Percentiles rank a stretch among this genome's conserved stretches.
These are phyloP conservation scores for Anthracocystis panici-leucophaei DNA, from an alignment of 1,284 basidiomycete species.

Conservation along the genomic window DNA sequence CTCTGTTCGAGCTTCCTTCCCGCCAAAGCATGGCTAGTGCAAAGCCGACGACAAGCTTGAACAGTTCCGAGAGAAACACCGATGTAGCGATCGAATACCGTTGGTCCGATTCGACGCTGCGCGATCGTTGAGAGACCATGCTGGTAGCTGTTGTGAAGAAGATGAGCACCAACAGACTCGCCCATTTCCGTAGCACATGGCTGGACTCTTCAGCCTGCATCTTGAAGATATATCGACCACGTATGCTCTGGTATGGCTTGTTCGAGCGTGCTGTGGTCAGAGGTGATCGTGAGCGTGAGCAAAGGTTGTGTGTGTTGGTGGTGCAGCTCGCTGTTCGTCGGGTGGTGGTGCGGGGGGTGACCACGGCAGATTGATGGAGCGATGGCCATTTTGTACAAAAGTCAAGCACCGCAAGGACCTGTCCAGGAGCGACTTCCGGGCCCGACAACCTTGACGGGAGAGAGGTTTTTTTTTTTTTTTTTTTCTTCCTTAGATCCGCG, in stretches of 20 bases:
- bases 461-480: too few relatives aligned
- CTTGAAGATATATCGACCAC: neutral
- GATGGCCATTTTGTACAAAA: too few relatives aligned
- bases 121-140: conserved; percentile 37
- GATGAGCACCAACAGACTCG: conserved; percentile 28
- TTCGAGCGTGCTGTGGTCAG: too few relatives aligned
- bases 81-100: conserved; percentile 37
- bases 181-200: conserved; percentile 24
- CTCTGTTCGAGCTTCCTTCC: neutral
- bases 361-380: too few relatives aligned
- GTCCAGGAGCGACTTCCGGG: too few relatives aligned
- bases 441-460: too few relatives aligned
- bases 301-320: too few relatives aligned
- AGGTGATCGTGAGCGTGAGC: too few relatives aligned
- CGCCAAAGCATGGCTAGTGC: conserved; percentile 3
- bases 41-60: conserved; percentile 37
- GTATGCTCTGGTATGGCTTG: neutral
- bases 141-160: conserved; percentile 44
- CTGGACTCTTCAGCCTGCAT: neutral
- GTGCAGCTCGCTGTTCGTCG: too few relatives aligned
- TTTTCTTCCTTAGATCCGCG: too few relatives aligned
- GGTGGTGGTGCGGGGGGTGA: too few relatives aligned
- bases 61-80: conserved; percentile 35
- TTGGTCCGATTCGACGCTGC: conserved; percentile 1
- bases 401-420: too few relatives aligned